Base-by-base conservation (phyloP, 805 yeast genomes). In the Kregervanrija fluxuum region DNA sequence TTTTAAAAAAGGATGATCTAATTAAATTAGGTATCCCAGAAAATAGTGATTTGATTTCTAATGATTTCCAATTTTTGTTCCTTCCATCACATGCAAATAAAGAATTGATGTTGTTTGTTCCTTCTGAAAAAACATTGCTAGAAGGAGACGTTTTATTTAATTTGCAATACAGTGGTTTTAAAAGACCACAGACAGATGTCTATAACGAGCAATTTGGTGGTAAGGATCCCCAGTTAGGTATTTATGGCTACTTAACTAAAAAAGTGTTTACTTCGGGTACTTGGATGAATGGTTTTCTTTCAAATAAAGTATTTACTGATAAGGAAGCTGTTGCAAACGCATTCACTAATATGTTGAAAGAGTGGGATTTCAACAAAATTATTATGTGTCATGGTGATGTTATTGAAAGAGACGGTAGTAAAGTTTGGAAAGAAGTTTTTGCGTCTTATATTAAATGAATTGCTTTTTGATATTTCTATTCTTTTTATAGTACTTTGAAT, bases 91-190 rank as follows among this genome's bases (percentile, higher is more conserved):
- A 77, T 54, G 59, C 52, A n/a, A 82, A 82, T 59, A 69, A 73
- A 55, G 89, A 82, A 57, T 60, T 82, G 42, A 72, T 77, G 3
- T 54, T 75, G 51, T 75, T 58, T 55, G 77, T 77, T 54, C 66
- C 64, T 37, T 57, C 59, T 11, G 64, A 77, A 33, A 73, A 72
- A 56, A 67, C 77, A 0, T 54, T 82, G 14, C 66, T 75, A 48
- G 78, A 73, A 52, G 88, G 81, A 11, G 88, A 82, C 57, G 56
- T 81, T 46, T 54, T 81, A 32, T 75, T 82, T 63, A 79, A 80
- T 56, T 64, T 80, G 49, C 80, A 79, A 11, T 66, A 67, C 32
- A 51, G 56, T 13, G 73, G 70, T n/a, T 72, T 69, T 45, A 81
- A 75, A 52, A 42, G 51, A 15, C 46, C 50, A 3, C 48, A 57